A percentile compares a stretch with the other conserved stretches of the same genome.
These are phyloP conservation scores for Ganoderma resinaceum DNA, from an alignment of 1,284 basidiomycete species.

Conservation along the genomic window DNA sequence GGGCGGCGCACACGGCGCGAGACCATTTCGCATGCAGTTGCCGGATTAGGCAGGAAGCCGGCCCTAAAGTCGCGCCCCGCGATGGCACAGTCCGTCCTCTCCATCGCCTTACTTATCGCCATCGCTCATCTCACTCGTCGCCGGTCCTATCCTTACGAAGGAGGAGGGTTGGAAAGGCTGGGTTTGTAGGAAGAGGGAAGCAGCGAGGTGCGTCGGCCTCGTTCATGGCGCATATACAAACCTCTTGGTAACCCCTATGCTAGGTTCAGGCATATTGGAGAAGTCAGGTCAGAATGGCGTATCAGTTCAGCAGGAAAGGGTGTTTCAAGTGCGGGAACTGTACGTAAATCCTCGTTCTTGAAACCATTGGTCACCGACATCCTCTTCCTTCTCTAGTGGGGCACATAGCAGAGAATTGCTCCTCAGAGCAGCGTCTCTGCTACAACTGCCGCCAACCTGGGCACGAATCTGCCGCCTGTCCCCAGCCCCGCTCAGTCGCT, in stretches of 20 bases:
- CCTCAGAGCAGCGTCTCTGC: constrained; percentile 86
- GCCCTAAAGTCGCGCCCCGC: constrained; percentile 24
- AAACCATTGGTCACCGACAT: constrained; percentile 14
- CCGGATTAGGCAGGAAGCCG: constrained; percentile 25
- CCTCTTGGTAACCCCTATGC: constrained; percentile 19
- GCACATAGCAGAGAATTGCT: constrained; percentile 90
- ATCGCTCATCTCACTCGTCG: constrained; percentile 44
- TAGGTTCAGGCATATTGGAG: constrained; percentile 35
- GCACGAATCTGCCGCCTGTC: constrained; percentile 89
- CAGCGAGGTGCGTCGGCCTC: constrained; percentile 37
- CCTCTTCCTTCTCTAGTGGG: constrained; percentile 62
- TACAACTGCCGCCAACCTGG: constrained; percentile 93
- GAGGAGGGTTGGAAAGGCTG: constrained; percentile 53
- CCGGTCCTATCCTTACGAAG: constrained; percentile 50
- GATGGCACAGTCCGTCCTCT: constrained; percentile 12
- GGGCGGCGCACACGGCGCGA: constrained; percentile 2
- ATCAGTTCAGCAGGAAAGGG: constrained; percentile 81
- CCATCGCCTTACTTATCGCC: constrained; percentile 35
- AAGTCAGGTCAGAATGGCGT: constrained; percentile 63
- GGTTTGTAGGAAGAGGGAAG: constrained; percentile 57
- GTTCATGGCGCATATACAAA: neutral
- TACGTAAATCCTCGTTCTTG: constrained; percentile 48
- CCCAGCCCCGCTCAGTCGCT: constrained; percentile 78
- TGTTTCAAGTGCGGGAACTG: constrained; percentile 89
- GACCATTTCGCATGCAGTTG: constrained; percentile 35